Conservation (phyloP, 2,329 filamentous ascomycete species). For the Calonectria multiphialidica region DNA sequence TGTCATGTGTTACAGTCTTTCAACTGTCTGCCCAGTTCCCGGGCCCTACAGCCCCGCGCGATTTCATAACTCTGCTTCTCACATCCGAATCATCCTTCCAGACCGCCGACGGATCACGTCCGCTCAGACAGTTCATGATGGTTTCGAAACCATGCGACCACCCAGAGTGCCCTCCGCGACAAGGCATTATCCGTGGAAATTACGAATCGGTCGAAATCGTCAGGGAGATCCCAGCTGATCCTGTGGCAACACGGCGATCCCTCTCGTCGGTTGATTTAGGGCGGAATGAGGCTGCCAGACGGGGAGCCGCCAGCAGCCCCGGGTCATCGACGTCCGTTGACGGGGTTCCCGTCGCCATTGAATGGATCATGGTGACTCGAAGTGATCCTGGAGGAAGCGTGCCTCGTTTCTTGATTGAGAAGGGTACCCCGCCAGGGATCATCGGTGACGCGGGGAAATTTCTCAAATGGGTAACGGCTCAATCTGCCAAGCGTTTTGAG, state of each 20-base stretch:
- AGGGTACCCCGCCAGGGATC: slow-evolving; percentile 86
- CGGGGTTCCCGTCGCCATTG: slow-evolving; percentile 64
- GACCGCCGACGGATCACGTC: slow-evolving; percentile 44
- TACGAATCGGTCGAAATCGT: slow-evolving; percentile 96
- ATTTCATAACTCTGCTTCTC: slow-evolving; percentile 86
- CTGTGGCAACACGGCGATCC: slow-evolving; percentile 50
- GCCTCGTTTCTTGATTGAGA: slow-evolving; percentile 91
- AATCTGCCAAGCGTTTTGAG: slow-evolving; percentile 51
- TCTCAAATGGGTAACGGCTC: slow-evolving; percentile 75
- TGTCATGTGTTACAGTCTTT: slow-evolving; percentile 69
- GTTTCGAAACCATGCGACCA: slow-evolving; percentile 88
- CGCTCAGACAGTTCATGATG: slow-evolving; percentile 82
- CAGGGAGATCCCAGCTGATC: slow-evolving; percentile 77
- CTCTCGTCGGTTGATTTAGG: slow-evolving; percentile 48
- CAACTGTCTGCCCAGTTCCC: slow-evolving; percentile 91
- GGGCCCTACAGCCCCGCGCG: slow-evolving; percentile 86
- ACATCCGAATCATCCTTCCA: slow-evolving; percentile 69
- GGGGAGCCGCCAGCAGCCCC: slow-evolving; percentile 28
- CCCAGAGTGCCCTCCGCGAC: slow-evolving; percentile 75
- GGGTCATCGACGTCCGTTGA: slow-evolving; percentile 31
- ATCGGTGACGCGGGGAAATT: slow-evolving; percentile 85
- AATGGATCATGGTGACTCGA: slow-evolving; percentile 94
- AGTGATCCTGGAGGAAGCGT: slow-evolving; percentile 92
- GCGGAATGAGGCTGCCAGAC: slow-evolving; percentile 43
- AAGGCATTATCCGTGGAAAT: slow-evolving; percentile 83